A percentile compares a stretch with the other conserved stretches of the same genome.
Evolutionary conservation across 495 filamentous ascomycete species (phyloP).

Genomic region (Delitschia confertaspora): DNA sequence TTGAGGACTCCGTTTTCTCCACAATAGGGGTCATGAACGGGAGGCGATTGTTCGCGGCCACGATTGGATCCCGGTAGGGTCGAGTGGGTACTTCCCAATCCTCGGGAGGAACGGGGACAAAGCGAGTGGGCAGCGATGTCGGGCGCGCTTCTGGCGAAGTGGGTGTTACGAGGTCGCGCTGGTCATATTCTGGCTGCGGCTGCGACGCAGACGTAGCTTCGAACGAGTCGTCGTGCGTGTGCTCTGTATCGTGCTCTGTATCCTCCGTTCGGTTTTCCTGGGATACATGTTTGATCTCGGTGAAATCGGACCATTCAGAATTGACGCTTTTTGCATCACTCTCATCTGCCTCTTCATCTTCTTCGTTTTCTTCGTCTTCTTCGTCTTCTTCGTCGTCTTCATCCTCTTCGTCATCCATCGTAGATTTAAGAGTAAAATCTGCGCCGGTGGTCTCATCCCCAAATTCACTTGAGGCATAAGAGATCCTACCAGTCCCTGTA

Average conservation of each 20-base stretch:
- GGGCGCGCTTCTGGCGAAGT: constrained; percentile 34
- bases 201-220: constrained; percentile 12
- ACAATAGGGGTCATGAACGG: constrained; percentile 99
- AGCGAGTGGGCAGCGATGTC: constrained; percentile 40
- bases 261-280: constrained; percentile 34
- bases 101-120: constrained; percentile 67
- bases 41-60: constrained; percentile 73
- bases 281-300: constrained; percentile 61
- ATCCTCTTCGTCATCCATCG: constrained; percentile 32
- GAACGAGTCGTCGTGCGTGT: constrained; percentile 12
- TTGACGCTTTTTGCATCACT: constrained; percentile 49
- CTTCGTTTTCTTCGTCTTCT: constrained; percentile 39
- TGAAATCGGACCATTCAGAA: constrained; percentile 85
- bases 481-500: constrained; percentile 64
- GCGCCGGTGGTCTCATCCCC: constrained; percentile 50
- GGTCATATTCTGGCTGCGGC: constrained; percentile 1
- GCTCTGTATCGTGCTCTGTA: constrained; percentile 21
- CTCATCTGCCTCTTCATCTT: constrained; percentile 44
- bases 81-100: constrained; percentile 68
- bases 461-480: constrained; percentile 51
- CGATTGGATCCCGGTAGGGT: constrained; percentile 65
- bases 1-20: constrained; percentile 81
- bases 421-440: constrained; percentile 39
- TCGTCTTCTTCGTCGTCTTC: constrained; percentile 40
- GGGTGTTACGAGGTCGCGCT: constrained; percentile 35